Evolutionary conservation across 148 eudicot genomes (phyloP).

Genomic region (Camellia lanceoleosa): DNA sequence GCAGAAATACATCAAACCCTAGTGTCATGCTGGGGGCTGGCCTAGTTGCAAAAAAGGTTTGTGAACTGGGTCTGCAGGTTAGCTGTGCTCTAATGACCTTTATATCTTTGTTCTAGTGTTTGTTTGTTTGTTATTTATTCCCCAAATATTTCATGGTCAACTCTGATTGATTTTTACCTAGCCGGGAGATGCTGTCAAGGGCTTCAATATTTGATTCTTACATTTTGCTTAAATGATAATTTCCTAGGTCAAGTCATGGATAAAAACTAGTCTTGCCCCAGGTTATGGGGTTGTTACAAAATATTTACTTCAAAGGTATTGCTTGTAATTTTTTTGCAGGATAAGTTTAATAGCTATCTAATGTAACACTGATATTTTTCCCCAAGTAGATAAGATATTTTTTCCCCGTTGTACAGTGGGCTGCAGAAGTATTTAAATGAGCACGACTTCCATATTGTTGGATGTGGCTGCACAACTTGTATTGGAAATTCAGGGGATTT

Average conservation of each 20-base stretch:
- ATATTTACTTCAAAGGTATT: slow-evolving; percentile 52
- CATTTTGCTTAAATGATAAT: background rate
- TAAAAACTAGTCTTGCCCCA: slow-evolving; percentile 65
- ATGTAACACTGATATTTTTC: background rate
- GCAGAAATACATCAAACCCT: slow-evolving; percentile 69
- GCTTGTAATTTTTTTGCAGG: background rate
- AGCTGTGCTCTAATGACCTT: slow-evolving; percentile 10
- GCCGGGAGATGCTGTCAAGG: background rate
- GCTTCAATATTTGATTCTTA: background rate
- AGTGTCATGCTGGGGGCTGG: slow-evolving; percentile 71
- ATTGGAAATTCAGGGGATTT: slow-evolving; percentile 66
- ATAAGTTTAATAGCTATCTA: background rate
- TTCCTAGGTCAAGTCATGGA: slow-evolving; percentile 61
- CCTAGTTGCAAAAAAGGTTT: slow-evolving; percentile 58
- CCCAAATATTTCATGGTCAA: background rate
- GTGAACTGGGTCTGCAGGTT: slow-evolving; percentile 57
- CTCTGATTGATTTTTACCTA: background rate
- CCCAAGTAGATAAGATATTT: too few species aligned
- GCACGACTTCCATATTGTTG: slow-evolving; percentile 60
- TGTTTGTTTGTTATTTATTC: background rate
- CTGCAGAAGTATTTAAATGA: slow-evolving; percentile 51
- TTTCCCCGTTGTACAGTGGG: slow-evolving; percentile 37
- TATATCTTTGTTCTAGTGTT: background rate
- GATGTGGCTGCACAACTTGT: slow-evolving; percentile 67
- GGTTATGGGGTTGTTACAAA: slow-evolving; percentile 65